A percentile compares a stretch with the other conserved stretches of the same genome.
These are phyloP conservation scores for Shiraia bambusicola DNA, from an alignment of 2,329 filamentous ascomycete species.

Conservation along the genomic window DNA sequence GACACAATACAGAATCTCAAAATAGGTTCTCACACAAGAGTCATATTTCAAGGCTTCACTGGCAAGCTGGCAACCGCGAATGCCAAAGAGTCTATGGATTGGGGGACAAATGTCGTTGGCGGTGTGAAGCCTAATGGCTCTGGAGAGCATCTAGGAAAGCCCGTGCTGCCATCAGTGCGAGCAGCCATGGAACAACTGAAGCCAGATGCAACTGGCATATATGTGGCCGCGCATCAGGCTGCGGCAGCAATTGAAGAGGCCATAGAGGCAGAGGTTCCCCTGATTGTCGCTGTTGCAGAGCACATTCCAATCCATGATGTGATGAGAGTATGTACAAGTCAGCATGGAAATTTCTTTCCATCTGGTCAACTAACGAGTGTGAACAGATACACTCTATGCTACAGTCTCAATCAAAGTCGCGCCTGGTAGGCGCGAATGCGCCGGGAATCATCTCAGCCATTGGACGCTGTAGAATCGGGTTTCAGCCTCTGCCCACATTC, in stretches of 20 bases:
- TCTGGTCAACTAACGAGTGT: slow-evolving; percentile 45
- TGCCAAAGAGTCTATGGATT: slow-evolving; percentile 72
- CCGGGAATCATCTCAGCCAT: slow-evolving; percentile 77
- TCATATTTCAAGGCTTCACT: slow-evolving; percentile 72
- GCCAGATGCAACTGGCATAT: slow-evolving; percentile 77
- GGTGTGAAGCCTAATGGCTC: slow-evolving; percentile 72
- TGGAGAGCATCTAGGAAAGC: slow-evolving; percentile 71
- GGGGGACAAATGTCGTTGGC: slow-evolving; percentile 78
- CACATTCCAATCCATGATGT: slow-evolving; percentile 79
- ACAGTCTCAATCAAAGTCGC: slow-evolving; percentile 68
- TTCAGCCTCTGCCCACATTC: slow-evolving; percentile 75
- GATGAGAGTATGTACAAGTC: slow-evolving; percentile 57
- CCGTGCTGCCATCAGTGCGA: slow-evolving; percentile 68
- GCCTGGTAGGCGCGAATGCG: slow-evolving; percentile 78
- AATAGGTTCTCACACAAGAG: slow-evolving; percentile 65
- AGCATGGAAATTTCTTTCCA: neutral
- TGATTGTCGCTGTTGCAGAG: slow-evolving; percentile 78
- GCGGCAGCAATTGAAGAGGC: slow-evolving; percentile 75
- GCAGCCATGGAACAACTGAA: slow-evolving; percentile 69
- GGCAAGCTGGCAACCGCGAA: slow-evolving; percentile 71
- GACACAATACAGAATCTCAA: slow-evolving; percentile 67
- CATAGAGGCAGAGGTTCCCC: slow-evolving; percentile 74
- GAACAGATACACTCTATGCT: slow-evolving; percentile 67
- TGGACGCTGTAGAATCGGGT: slow-evolving; percentile 70
- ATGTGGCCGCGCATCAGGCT: slow-evolving; percentile 75